A percentile compares a stretch with the other conserved stretches of the same genome.
These are phyloP conservation scores for Elongisporangium anandrum DNA, from an alignment of 352 stramenopile species.

Conservation along the genomic window DNA sequence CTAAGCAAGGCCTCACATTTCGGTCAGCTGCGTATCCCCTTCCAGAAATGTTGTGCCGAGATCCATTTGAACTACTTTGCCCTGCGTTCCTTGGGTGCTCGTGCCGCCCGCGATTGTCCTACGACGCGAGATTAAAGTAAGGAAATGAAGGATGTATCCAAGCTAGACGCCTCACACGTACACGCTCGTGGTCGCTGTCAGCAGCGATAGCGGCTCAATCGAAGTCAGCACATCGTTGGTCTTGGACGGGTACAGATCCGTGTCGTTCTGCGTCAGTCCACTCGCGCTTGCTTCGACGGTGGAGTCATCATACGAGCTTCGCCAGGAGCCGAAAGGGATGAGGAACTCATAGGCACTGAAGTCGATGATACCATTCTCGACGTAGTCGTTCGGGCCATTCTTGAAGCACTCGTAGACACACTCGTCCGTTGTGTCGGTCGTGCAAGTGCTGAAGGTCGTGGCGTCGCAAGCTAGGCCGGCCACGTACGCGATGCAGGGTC, in stretches of 20 bases:
- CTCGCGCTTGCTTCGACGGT: constrained; percentile 2
- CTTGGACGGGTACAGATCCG: constrained; percentile 21
- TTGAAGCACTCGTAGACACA: constrained; percentile 55
- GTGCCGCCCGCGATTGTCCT: constrained; percentile 48
- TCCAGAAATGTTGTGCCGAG: constrained; percentile 27
- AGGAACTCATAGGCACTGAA: constrained; percentile 51
- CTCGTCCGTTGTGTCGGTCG: constrained; percentile 11
- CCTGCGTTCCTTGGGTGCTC: constrained; percentile 33
- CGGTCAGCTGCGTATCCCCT: constrained; percentile 25
- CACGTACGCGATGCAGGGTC: constrained; percentile 49
- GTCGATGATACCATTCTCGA: constrained; percentile 34
- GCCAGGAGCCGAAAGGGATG: constrained; percentile 52
- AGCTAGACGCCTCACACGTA: constrained; percentile 10
- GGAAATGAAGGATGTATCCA: neutral
- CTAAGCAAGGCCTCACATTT: constrained; percentile 28
- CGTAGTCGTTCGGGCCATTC: constrained; percentile 33
- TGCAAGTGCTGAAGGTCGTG: constrained; percentile 23
- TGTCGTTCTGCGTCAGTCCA: constrained; percentile 11
- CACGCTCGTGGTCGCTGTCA: constrained; percentile 19
- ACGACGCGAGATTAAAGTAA: neutral
- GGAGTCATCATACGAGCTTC: constrained; percentile 9
- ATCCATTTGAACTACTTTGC: constrained; percentile 36
- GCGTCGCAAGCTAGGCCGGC: constrained; percentile 14
- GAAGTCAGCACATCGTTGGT: constrained; percentile 26
- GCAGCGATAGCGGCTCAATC: constrained; percentile 31